Percentiles rank a stretch among this genome's conserved stretches.
phyloP scores from a whole-genome alignment of 257 asterid genomes.

The Lavandula angustifolia region DNA sequence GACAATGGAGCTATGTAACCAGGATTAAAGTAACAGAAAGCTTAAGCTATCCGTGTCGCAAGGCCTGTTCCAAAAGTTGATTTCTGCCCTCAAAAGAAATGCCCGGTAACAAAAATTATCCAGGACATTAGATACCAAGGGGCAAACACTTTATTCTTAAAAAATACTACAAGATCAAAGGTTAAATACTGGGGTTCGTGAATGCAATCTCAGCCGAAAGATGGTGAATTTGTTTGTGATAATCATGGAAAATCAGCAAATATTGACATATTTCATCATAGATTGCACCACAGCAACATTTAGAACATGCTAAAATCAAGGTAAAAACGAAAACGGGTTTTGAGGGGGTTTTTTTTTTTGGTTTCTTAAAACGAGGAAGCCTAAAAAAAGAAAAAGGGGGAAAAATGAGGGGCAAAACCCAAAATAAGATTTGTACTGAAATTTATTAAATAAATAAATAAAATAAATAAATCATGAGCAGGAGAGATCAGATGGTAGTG shows the following conservation, averaged over 20 bases:
- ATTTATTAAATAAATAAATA: too few species aligned
- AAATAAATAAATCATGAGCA: slow-evolving; percentile 5
- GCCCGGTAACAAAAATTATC: slow-evolving; percentile 42
- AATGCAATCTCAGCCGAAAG: slow-evolving; percentile 76
- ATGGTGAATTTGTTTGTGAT: slow-evolving; percentile 54
- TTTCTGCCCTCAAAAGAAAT: slow-evolving; percentile 59
- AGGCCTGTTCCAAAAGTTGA: slow-evolving; percentile 45
- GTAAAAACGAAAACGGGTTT: too few species aligned
- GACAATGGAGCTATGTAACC: slow-evolving; percentile 36
- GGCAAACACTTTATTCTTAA: slow-evolving; percentile 31
- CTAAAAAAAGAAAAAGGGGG: too few species aligned
- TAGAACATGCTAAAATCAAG: too few species aligned
- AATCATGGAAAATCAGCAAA: slow-evolving; percentile 47
- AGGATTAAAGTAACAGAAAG: slow-evolving; percentile 56
- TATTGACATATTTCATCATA: slow-evolving; percentile 9
- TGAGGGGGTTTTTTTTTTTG: too few species aligned
- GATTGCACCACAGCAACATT: slow-evolving; percentile 33
- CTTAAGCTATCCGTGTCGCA: slow-evolving; percentile 68
- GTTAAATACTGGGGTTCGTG: background rate
- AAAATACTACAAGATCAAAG: too few species aligned
- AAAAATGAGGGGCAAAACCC: too few species aligned
- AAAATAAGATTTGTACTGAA: too few species aligned
- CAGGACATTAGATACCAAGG: slow-evolving; percentile 56
- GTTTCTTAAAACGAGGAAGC: too few species aligned
- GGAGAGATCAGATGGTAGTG: slow-evolving; percentile 90